Percentiles rank a stretch among this genome's conserved stretches.
phyloP scores from a whole-genome alignment of 192 early-diverging fungal genomes.

The Oehlia diaphana region DNA sequence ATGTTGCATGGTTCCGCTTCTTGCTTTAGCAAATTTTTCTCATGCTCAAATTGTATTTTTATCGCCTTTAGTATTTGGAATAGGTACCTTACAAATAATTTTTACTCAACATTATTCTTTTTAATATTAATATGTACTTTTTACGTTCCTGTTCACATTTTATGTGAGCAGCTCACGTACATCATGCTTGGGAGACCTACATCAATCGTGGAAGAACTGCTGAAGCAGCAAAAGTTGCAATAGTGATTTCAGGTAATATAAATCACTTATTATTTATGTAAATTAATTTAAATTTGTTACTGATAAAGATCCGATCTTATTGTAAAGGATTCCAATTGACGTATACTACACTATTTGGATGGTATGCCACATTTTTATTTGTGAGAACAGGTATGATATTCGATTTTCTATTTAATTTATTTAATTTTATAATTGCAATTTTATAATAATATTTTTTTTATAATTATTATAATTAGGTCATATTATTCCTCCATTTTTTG shows the following conservation, averaged over 20 bases:
- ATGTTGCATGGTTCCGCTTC: conserved; percentile 61
- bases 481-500: conserved; percentile 50
- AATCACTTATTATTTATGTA: not conserved
- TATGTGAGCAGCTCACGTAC: conserved; percentile 38
- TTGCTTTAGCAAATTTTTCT: conserved; percentile 43
- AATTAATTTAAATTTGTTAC: not conserved
- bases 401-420: not conserved
- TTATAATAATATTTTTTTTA: not conserved
- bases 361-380: conserved; percentile 70
- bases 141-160: not conserved
- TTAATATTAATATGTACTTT: not conserved
- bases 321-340: conserved; percentile 58
- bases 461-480: conserved; percentile 29
- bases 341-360: conserved; percentile 81
- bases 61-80: conserved; percentile 70
- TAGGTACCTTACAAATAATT: conserved; percentile 47
- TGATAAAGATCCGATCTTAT: not conserved
- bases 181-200: conserved; percentile 65
- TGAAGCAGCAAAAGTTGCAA: conserved; percentile 40
- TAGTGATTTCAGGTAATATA: conserved; percentile 34
- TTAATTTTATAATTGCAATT: not conserved
- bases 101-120: not conserved
- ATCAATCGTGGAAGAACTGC: conserved; percentile 39
- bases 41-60: conserved; percentile 46
- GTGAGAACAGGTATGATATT: conserved; percentile 48